These are phyloP conservation scores for Stagonosporopsis cucurbitacearum DNA, from an alignment of 2,329 filamentous ascomycete species.

Conservation along the genomic window DNA sequence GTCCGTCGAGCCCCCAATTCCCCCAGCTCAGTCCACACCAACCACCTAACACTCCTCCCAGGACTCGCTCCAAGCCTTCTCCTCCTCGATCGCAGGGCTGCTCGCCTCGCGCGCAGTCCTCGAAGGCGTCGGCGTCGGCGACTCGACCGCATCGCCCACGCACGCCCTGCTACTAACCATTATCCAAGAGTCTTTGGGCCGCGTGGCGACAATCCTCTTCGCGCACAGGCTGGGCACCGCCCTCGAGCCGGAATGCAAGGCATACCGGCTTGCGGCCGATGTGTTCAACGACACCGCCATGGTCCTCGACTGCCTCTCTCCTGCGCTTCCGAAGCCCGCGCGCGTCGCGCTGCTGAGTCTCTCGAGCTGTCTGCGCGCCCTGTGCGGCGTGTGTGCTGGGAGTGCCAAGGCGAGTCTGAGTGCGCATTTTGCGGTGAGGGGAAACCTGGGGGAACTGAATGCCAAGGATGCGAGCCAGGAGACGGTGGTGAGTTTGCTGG, in stretches of 20 bases:
- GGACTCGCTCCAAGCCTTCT: conserved; percentile 86
- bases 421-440: conserved; percentile 85
- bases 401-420: conserved; percentile 90
- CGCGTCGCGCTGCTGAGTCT: conserved; percentile 65
- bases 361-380: conserved; percentile 66
- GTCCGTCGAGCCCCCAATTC: conserved; percentile 50
- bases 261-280: conserved; percentile 84
- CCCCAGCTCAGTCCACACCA: too few species aligned
- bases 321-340: conserved; percentile 67
- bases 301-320: conserved; percentile 83
- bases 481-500: conserved; percentile 86
- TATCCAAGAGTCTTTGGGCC: conserved; percentile 79
- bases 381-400: conserved; percentile 90
- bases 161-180: conserved; percentile 82
- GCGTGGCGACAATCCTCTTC: conserved; percentile 84
- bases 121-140: conserved; percentile 79
- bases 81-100: conserved; percentile 79
- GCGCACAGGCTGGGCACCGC: conserved; percentile 81
- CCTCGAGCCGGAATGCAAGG: conserved; percentile 90
- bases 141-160: conserved; percentile 78
- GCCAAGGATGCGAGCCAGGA: conserved; percentile 96
- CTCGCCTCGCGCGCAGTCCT: conserved; percentile 75
- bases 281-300: conserved; percentile 88
- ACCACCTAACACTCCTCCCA: conserved; percentile 18
- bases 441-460: conserved; percentile 91